phyloP scores from a whole-genome alignment of 345 rosid genomes.

The Iberis pinnata region DNA sequence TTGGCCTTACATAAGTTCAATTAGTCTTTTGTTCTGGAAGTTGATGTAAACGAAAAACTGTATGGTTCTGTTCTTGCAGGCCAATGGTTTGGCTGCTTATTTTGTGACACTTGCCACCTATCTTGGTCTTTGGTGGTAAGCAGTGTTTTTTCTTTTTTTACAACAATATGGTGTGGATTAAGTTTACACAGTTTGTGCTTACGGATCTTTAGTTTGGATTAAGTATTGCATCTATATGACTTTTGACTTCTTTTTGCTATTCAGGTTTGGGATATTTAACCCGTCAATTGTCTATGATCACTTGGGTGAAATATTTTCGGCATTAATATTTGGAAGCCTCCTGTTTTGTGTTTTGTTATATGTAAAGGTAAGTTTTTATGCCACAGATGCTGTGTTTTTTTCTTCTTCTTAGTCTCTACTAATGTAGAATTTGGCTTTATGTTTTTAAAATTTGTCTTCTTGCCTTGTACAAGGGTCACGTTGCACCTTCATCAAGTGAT shows the following conservation, averaged over 20 bases:
- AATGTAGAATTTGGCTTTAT: constrained; percentile 17
- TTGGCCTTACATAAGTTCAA: neutral
- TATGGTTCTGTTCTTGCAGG: constrained; percentile 39
- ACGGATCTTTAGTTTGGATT: neutral
- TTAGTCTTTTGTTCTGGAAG: neutral
- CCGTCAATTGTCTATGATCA: constrained; percentile 83
- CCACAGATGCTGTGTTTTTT: constrained; percentile 6
- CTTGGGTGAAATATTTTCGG: constrained; percentile 91
- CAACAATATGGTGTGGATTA: neutral
- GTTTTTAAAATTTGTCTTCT: constrained; percentile 10
- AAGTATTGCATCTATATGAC: constrained; percentile 1
- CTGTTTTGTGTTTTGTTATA: constrained; percentile 79
- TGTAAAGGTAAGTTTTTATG: constrained; percentile 57
- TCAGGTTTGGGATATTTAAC: constrained; percentile 93
- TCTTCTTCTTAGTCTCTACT: constrained; percentile 4
- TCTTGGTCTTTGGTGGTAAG: constrained; percentile 95
- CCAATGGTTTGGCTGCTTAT: constrained; percentile 84
- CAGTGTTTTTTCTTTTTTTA: constrained; percentile 7
- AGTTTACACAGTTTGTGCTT: neutral
- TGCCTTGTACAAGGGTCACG: constrained; percentile 57
- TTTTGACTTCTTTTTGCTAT: constrained; percentile 15
- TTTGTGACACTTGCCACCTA: constrained; percentile 66
- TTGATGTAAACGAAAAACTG: neutral
- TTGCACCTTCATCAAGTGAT: constrained; percentile 91
- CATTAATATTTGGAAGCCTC: constrained; percentile 85